Evolutionary conservation across 345 rosid species (phyloP).

Genomic region (Salix viminalis): DNA sequence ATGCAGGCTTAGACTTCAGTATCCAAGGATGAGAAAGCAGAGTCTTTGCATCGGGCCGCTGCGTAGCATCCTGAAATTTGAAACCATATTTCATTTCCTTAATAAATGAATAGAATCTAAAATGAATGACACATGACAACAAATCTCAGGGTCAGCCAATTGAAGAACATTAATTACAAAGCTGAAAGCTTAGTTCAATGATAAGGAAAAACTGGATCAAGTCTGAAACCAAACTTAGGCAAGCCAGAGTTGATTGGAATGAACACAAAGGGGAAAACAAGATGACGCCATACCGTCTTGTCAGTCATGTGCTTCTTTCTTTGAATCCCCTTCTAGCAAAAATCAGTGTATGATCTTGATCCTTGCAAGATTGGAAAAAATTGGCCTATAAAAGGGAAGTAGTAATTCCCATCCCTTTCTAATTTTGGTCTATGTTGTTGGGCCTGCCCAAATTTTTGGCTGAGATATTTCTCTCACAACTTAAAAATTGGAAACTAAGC

Average conservation of each 20-base stretch:
- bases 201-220: not conserved
- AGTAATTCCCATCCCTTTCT: not conserved
- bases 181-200: not conserved
- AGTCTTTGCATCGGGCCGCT: constrained; percentile 99
- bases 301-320: not conserved
- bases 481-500: not conserved
- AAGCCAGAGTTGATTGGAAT: not conserved
- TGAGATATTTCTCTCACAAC: not conserved
- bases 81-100: constrained; percentile 10
- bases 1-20: constrained; percentile 73
- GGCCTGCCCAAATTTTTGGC: not conserved
- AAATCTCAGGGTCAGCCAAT: not conserved
- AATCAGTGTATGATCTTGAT: not conserved
- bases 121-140: not conserved
- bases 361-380: not conserved
- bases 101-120: not conserved
- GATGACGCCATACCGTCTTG: not conserved
- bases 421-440: not conserved
- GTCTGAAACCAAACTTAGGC: not conserved
- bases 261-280: not conserved
- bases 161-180: not conserved
- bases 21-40: constrained; percentile 99
- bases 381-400: not conserved
- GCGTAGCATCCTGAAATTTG: constrained; percentile 79
- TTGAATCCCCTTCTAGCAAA: not conserved